Percentiles rank a stretch among this genome's conserved stretches.
Conservation (phyloP, 2,329 filamentous ascomycete species). For the Ascochyta koolunga region DNA sequence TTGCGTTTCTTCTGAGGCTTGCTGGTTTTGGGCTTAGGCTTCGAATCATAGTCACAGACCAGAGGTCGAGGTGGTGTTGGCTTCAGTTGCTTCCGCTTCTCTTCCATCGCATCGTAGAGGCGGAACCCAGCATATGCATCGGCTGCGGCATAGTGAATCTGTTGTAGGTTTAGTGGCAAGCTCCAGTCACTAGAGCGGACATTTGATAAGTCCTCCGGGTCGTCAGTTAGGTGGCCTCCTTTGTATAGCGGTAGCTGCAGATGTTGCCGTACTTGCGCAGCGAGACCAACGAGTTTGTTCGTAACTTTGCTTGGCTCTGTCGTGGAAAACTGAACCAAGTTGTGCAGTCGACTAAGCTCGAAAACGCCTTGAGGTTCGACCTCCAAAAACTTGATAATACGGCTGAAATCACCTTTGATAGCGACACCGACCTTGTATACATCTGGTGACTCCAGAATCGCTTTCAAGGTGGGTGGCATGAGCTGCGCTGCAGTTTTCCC, state of each 20-base stretch:
- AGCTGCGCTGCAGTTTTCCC: constrained; percentile 58
- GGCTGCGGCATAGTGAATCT: constrained; percentile 76
- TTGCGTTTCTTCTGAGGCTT: constrained; percentile 18
- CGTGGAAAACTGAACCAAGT: constrained; percentile 61
- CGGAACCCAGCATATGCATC: constrained; percentile 86
- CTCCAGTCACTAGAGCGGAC: constrained; percentile 82
- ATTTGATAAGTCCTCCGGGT: constrained; percentile 21
- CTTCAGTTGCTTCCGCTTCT: constrained; percentile 67
- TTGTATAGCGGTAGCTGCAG: constrained; percentile 80
- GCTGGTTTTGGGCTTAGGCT: constrained; percentile 14
- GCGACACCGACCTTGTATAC: constrained; percentile 79
- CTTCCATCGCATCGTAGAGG: constrained; percentile 74
- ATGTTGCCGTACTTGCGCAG: constrained; percentile 72
- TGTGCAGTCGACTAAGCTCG: constrained; percentile 84
- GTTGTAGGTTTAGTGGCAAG: constrained; percentile 62
- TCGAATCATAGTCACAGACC: constrained; percentile 67
- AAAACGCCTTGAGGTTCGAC: constrained; percentile 72
- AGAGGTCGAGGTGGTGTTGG: constrained; percentile 75
- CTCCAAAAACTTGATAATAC: constrained; percentile 65
- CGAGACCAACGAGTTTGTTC: constrained; percentile 67
- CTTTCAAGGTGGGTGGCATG: constrained; percentile 70
- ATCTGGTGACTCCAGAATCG: constrained; percentile 72
- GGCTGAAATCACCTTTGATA: constrained; percentile 68
- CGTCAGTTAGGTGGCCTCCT: constrained; percentile 58
- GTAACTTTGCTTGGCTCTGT: constrained; percentile 65